Conservation (phyloP, 2,329 filamentous ascomycete genomes). For the Claviceps paspali region DNA sequence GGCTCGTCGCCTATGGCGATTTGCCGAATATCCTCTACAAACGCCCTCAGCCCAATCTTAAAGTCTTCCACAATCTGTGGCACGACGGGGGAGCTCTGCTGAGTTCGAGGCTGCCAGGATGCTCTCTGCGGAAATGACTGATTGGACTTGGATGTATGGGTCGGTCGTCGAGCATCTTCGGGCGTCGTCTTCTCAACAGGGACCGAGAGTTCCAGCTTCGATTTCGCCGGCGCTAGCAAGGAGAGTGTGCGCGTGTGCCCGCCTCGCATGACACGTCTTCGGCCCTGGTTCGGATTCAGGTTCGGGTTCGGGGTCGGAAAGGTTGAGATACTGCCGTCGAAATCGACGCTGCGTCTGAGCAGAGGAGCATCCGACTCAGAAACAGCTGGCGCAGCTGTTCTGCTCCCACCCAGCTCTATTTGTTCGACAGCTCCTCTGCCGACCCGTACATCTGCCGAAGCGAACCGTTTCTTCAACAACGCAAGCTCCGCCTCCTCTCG, state of each 20-base stretch:
- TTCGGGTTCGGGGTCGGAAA: conserved; percentile 37
- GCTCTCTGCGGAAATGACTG: conserved; percentile 37
- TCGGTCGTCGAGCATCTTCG: conserved; percentile 14
- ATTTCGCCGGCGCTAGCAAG: conserved; percentile 56
- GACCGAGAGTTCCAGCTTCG: conserved; percentile 26
- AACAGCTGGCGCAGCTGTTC: conserved; percentile 2
- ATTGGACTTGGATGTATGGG: conserved; percentile 20
- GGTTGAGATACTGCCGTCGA: conserved; percentile 59
- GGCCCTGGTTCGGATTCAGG: conserved; percentile 25
- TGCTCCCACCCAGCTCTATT: conserved; percentile 2
- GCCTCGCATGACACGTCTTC: conserved; percentile 53
- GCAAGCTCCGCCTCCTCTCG: conserved; percentile 66
- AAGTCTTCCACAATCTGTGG: conserved; percentile 84
- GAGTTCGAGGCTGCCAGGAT: conserved; percentile 41
- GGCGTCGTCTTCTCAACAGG: conserved; percentile 22
- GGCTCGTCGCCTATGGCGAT: conserved; percentile 92
- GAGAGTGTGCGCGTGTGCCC: conserved; percentile 54
- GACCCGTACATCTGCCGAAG: conserved; percentile 58
- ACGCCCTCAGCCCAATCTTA: conserved; percentile 79
- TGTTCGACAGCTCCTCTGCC: conserved; percentile 40
- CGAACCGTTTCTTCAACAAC: conserved; percentile 72
- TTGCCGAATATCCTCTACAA: conserved; percentile 88
- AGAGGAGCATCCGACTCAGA: conserved; percentile 17
- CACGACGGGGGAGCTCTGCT: conserved; percentile 28
- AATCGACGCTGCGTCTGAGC: conserved; percentile 36